These are phyloP conservation scores for Chytridium lagenaria DNA, from an alignment of 371 early-diverging fungal genomes.

Conservation along the genomic window DNA sequence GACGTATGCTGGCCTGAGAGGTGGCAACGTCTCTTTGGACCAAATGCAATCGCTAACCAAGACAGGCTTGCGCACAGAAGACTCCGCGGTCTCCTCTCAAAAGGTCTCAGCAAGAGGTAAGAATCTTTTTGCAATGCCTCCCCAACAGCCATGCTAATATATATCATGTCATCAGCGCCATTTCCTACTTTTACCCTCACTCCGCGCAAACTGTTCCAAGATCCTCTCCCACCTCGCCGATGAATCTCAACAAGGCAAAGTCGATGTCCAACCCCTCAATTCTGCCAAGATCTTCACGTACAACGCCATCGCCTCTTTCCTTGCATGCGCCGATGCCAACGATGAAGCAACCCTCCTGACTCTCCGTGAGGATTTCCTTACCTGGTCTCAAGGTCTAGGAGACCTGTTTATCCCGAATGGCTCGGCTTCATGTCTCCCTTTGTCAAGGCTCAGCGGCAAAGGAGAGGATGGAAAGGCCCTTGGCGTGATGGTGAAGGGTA, in stretches of 20 bases:
- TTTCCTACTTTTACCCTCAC: constrained; percentile 15
- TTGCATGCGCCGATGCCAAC: constrained; percentile 11
- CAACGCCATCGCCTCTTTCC: constrained; percentile 24
- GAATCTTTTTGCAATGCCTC: background rate
- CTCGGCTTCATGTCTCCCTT: constrained; percentile 10
- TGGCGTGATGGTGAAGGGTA: background rate
- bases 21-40: constrained; percentile 16
- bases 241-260: background rate
- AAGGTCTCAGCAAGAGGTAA: constrained; percentile 22
- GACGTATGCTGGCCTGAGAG: constrained; percentile 7
- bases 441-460: constrained; percentile 10
- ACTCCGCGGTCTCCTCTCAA: constrained; percentile 4
- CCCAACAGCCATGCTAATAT: no score
- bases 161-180: constrained; percentile 1
- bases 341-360: constrained; percentile 4
- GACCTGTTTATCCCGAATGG: constrained; percentile 25
- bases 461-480: background rate
- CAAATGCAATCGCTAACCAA: background rate
- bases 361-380: constrained; percentile 1
- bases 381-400: constrained; percentile 17
- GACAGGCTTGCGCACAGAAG: background rate
- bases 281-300: constrained; percentile 22
- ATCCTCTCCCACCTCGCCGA: background rate
- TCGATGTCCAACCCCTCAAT: background rate
- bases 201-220: constrained; percentile 4